Evolutionary conservation across 495 filamentous ascomycete species (phyloP), one percentile per base, ranked within the genome.

Genomic region (Neurospora terricola): DNA sequence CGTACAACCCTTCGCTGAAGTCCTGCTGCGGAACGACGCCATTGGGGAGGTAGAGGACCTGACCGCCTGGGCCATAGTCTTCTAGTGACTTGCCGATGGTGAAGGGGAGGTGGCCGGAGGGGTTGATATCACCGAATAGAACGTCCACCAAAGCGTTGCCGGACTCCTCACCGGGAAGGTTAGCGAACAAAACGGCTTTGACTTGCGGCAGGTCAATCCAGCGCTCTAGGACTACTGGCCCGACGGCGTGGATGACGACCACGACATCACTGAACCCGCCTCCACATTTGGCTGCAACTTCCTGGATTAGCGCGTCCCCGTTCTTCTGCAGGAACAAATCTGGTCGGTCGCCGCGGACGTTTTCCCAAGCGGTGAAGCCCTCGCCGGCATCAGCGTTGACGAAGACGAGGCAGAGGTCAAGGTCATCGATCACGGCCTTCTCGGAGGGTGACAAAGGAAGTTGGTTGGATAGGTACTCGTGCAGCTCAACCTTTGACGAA

Each of bases 161-260:
- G 48, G 92, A 94, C 79, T 97, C 94, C 81, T 98, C 89, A 6
- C 94, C 94, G 0, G 96, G 96, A 0, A 99, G 87, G 76, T 97
- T 92, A 21, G 93, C 96, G 70, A 97, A 87, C 10, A 99, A 75
- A 1, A 98, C 90, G 0, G 90, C 94, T 74, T 95, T 93, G 66
- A 99, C 86, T 48, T 87, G 88, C 4, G 93, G 91, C 1, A 91
- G 80, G 69, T 97, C 89, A 74, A 96, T 91, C 92, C 93, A 99
- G 34, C 87, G 82, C 75, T 98, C 96, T 73, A 98, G 78, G 12
- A 94, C 81, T 6, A 97, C 93, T 0, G 96, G 94, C 0, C 96
- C 96, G 30, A 98, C 92, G 3, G 96, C 86, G 80, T 99, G 96
- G n/a, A 98, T 84, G 30, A 98, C 87, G 1, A 98, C 93, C 16